Base-by-base conservation (phyloP, 345 rosid species). In the Noccaea caerulescens region DNA sequence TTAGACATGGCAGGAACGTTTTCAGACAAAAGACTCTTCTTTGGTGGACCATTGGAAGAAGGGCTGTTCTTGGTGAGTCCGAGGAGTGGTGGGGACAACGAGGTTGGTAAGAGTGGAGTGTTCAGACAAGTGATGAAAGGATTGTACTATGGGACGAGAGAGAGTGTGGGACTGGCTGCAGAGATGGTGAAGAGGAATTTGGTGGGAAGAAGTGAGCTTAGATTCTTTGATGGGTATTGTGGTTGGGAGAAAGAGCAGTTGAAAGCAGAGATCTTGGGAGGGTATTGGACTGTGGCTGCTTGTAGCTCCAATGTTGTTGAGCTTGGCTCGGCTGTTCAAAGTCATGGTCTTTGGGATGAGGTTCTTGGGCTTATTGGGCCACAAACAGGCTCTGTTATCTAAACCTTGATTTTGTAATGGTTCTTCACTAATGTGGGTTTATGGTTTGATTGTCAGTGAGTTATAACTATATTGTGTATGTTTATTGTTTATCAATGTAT, bases 1-100 rank as follows among this genome's bases (percentile, higher is more conserved):
- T 76, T 71, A 14, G 90, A 89, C 46, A 80, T 72, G 47, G 81
- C 83, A 0, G 90, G 85, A 14, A 86, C 88, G 34, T 93, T 90
- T 66, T 77, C 87, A 0, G 92, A 88, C 36, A 73, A 80, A 68
- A 84, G 81, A 2, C 78, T 94, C 59, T 90, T 83, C 82, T 91
- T 89, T n/a, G 99, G 99, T 2, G 99, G 97, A 42, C 97, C 99
- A 0, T 66, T 91, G 45, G 91, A 93, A 78, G 94, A 85, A 23
- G 90, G 87, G 60, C 20, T 89, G 73, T 91, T 91, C 70, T 66
- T 93, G 76, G 84, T 85, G 71, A 81, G 80, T 50, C 90, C 88
- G 11, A 77, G 77, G 49, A 68, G 27, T 63, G 71, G 63, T 50
- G 68, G 63, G 6, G 78, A 80, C 41, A 77, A 76, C 25, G 85